A percentile compares a stretch with the other conserved stretches of the same genome.
These are phyloP conservation scores for Paraconiothyrium brasiliense DNA, from an alignment of 2,329 filamentous ascomycete species.

Conservation along the genomic window DNA sequence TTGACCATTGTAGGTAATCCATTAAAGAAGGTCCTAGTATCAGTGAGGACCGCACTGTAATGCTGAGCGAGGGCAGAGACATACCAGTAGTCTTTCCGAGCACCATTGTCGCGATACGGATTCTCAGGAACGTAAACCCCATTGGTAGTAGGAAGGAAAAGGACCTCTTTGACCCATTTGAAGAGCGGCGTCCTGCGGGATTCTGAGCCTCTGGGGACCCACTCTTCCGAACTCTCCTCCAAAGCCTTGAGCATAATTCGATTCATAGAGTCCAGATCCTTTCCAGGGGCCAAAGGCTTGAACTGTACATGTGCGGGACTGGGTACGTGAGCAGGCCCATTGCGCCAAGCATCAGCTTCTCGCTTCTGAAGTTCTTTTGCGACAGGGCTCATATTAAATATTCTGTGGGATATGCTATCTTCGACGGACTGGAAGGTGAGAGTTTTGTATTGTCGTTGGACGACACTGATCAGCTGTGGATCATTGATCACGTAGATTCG, in stretches of 20 bases:
- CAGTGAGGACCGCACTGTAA: conserved; percentile 3
- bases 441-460: conserved; percentile 47
- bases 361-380: conserved; percentile 38
- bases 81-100: conserved; percentile 48
- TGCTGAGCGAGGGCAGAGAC: not conserved
- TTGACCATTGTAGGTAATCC: conserved; percentile 15
- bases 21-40: conserved; percentile 27
- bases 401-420: conserved; percentile 42
- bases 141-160: conserved; percentile 46
- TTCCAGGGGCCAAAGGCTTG: conserved; percentile 40
- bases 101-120: conserved; percentile 42
- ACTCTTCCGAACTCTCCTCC: not conserved
- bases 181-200: not conserved
- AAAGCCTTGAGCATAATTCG: conserved; percentile 38
- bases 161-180: conserved; percentile 37
- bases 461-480: conserved; percentile 41
- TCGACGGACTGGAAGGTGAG: conserved; percentile 52
- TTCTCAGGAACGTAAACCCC: conserved; percentile 51
- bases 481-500: conserved; percentile 53
- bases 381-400: conserved; percentile 40
- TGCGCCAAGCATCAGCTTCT: conserved; percentile 32
- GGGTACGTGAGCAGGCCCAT: conserved; percentile 42
- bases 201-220: not conserved
- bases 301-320: conserved; percentile 45
- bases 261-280: conserved; percentile 49